A percentile compares a stretch with the other conserved stretches of the same genome.
phyloP scores from a whole-genome alignment of 2,329 filamentous ascomycete species.

The Colletotrichum karsti region DNA sequence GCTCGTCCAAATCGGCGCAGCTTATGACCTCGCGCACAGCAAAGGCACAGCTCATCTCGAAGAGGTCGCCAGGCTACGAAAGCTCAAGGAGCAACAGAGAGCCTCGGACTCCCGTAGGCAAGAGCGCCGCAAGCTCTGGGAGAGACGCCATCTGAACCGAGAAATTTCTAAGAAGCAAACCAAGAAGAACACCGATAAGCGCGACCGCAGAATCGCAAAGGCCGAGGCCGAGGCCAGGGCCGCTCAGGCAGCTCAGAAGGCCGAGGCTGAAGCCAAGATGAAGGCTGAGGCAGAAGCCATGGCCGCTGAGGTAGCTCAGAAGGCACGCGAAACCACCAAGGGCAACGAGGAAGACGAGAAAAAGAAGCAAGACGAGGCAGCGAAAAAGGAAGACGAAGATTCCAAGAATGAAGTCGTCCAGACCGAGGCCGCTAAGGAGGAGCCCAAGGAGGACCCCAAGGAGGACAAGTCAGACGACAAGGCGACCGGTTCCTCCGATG shows the following conservation, averaged over 20 bases:
- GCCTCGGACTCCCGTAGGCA: conserved; percentile 54
- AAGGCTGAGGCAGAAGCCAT: conserved; percentile 27
- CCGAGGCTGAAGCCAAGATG: conserved; percentile 34
- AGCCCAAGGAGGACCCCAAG: not conserved
- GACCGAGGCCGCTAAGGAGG: conserved; percentile 15
- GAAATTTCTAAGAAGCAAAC: conserved; percentile 50
- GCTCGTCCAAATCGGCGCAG: conserved; percentile 63
- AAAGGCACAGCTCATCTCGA: conserved; percentile 63
- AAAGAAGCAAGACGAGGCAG: conserved; percentile 27
- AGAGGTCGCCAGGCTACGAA: conserved; percentile 57
- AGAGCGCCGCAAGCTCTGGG: conserved; percentile 58
- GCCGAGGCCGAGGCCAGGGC: conserved; percentile 31
- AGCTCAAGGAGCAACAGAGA: conserved; percentile 58
- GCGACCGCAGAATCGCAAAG: conserved; percentile 33
- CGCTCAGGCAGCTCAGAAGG: conserved; percentile 35
- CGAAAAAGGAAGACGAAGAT: conserved; percentile 33
- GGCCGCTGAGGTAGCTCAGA: conserved; percentile 36
- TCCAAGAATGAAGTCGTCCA: conserved; percentile 18
- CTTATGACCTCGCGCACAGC: conserved; percentile 68
- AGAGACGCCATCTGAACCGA: conserved; percentile 54
- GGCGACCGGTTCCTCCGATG: not conserved
- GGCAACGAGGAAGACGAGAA: conserved; percentile 34
- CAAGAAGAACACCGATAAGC: conserved; percentile 48
- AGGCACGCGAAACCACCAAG: too few species aligned
- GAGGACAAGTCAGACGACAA: not conserved